Base-by-base conservation (phyloP, 2,329 filamentous ascomycete species). In the Byssoonygena ceratinophila region DNA sequence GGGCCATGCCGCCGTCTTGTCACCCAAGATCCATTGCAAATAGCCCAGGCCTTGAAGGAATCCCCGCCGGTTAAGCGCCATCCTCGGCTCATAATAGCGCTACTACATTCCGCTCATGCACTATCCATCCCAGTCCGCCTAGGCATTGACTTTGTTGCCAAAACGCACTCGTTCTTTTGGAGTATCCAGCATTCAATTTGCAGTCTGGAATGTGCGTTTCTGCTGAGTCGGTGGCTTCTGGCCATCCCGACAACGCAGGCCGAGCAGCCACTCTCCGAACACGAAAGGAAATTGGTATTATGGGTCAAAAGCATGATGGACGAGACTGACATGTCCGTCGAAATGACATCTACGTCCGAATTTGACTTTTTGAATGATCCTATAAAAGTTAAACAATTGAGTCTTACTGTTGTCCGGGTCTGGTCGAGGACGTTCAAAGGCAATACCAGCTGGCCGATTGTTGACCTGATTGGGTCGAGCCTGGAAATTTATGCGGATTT, bases 121-220 rank as follows among this genome's bases (percentile, higher is more conserved):
- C 66, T 79, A 7, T 77, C 76, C 8, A 76, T 79, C 23, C 76
- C 74, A 0, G 73, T 78, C 2, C 68, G 75, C 37, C 67, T 78
- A 7, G 76, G 76, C 1, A 72, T 78, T 46, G 70, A 74, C 46
- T 76, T 76, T 47, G 75, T 78, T 34, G 74, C 76, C 2, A 68
- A 69, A 43, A 76, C 72, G 1, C 75, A 77, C 59, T 76, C 74
- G 1, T 74, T 76, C 51, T 74, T 76, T 59, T 79, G 76, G 76
- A 75, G 72, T 34, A 74, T 78, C 25, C 74, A 78, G 57, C 76
- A 79, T 57, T 75, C 74, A 1, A 64, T 79, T 4, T 77, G 74
- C 62, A 76, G 72, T 54, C 61, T 78, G 14, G 75, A 78, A 57
- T 78, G 76, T 52, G 75, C 76, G 0, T 74, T 74, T 55, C 66